phyloP scores from a whole-genome alignment of 129 eudicot genomes.

The Glebionis coronaria region DNA sequence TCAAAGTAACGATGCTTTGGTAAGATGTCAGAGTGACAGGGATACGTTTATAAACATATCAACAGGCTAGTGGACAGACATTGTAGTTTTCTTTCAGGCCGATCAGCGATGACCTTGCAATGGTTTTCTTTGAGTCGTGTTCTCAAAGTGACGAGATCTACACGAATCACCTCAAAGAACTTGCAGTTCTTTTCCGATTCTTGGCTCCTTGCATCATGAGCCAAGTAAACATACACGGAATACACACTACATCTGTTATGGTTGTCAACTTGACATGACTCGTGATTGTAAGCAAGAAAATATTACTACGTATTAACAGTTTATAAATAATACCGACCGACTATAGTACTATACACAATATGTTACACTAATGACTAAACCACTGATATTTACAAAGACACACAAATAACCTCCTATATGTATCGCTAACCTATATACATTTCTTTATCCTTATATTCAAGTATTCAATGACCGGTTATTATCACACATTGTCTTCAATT shows the following conservation, averaged over 20 bases:
- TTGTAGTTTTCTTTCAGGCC: no score
- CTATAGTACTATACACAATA: constrained; percentile 7
- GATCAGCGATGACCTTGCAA: no score
- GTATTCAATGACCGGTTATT: constrained; percentile 11
- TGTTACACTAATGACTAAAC: background rate
- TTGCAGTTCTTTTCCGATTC: no score
- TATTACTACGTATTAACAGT: constrained; percentile 1
- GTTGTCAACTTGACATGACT: no score
- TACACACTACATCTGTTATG: background rate
- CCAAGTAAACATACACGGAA: background rate
- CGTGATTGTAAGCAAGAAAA: background rate
- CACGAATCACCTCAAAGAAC: no score
- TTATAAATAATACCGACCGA: background rate
- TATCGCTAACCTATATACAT: constrained; percentile 6
- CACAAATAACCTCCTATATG: constrained; percentile 2
- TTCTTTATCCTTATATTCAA: constrained; percentile 11
- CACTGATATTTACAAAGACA: background rate
- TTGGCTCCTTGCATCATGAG: no score
- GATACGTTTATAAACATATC: no score
- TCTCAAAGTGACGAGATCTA: no score
- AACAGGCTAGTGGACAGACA: no score
- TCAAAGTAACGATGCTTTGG: no score
- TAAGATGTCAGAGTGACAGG: no score
- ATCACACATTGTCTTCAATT: background rate
- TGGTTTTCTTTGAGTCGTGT: no score